Conservation (phyloP, 1,139 yeast species). For the Keqinozyma sinolaborantium region DNA sequence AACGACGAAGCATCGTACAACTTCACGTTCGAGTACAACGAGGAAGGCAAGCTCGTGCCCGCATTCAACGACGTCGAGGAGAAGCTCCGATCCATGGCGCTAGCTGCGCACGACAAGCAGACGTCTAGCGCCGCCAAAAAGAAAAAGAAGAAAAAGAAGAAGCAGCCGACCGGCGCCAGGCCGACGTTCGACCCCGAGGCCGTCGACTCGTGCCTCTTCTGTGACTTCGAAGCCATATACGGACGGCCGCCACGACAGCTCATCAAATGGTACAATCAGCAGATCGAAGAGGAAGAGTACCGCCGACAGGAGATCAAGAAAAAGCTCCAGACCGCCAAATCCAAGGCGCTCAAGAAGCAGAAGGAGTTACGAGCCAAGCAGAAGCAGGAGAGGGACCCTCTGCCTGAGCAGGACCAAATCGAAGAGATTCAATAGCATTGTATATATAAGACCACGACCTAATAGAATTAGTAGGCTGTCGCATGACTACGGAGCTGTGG, state of each 20-base stretch:
- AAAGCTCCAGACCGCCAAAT: constrained; percentile 36
- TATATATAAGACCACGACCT: no score
- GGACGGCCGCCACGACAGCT: constrained; percentile 20
- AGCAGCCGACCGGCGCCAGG: constrained; percentile 2
- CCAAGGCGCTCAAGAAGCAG: constrained; percentile 26
- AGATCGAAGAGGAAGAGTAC: constrained; percentile 29
- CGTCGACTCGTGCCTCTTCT: constrained; percentile 11
- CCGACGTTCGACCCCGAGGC: constrained; percentile 10
- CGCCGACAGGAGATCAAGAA: constrained; percentile 30
- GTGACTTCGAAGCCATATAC: constrained; percentile 14
- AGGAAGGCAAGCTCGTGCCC: constrained; percentile 41
- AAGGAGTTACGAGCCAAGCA: constrained; percentile 5
- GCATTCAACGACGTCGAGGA: constrained; percentile 40
- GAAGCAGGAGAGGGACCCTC: constrained; percentile 1
- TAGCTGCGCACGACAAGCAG: constrained; percentile 11
- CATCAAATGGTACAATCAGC: constrained; percentile 24
- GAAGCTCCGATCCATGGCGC: constrained; percentile 27
- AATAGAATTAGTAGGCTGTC: no score
- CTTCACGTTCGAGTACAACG: constrained; percentile 43
- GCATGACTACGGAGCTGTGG: no score
- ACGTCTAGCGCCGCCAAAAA: constrained; percentile 4
- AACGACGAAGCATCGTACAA: constrained; percentile 37
- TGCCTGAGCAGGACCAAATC: no score
- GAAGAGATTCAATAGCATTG: no score
- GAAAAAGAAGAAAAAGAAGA: constrained; percentile 9